Evolutionary conservation across 768 basidiomycete genomes (phyloP).

Genomic region (Lentinus brumalis): DNA sequence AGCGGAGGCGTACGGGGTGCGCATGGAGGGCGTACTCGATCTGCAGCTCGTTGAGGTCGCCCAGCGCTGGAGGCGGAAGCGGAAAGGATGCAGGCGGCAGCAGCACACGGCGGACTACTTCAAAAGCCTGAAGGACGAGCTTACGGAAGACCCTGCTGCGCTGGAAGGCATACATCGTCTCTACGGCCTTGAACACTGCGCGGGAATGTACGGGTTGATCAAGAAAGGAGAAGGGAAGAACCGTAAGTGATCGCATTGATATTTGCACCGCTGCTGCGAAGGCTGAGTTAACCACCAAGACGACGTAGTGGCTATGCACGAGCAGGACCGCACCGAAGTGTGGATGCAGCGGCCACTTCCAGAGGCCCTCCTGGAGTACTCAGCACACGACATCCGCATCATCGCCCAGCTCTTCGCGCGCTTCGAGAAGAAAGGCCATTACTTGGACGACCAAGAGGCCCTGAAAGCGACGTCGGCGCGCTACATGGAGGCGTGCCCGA

Average conservation of each 20-base stretch:
- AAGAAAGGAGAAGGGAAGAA: not conserved
- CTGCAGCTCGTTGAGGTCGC: conserved; percentile 43
- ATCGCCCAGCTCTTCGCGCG: not conserved
- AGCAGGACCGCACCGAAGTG: not conserved
- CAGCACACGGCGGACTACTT: conserved; percentile 24
- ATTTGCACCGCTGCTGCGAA: not conserved
- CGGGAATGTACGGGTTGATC: conserved; percentile 10
- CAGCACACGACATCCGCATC: not conserved
- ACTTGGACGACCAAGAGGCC: not conserved
- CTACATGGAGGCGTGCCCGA: not conserved
- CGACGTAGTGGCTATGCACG: not conserved
- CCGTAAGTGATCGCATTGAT: not conserved
- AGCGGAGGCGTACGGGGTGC: conserved; percentile 28
- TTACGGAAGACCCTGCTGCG: conserved; percentile 2
- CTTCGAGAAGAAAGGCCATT: not conserved
- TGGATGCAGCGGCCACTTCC: not conserved
- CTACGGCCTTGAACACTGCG: conserved; percentile 35
- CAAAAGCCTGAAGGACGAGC: not conserved
- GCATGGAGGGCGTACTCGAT: conserved; percentile 38
- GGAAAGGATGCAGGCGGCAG: conserved; percentile 21
- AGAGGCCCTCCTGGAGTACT: not conserved
- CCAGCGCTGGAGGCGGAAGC: not conserved
- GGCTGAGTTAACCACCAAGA: not conserved
- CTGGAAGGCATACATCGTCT: conserved; percentile 32
- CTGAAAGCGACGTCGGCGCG: not conserved